Conservation (phyloP, 2,329 filamentous ascomycete genomes). For the Zalaria sp. region DNA sequence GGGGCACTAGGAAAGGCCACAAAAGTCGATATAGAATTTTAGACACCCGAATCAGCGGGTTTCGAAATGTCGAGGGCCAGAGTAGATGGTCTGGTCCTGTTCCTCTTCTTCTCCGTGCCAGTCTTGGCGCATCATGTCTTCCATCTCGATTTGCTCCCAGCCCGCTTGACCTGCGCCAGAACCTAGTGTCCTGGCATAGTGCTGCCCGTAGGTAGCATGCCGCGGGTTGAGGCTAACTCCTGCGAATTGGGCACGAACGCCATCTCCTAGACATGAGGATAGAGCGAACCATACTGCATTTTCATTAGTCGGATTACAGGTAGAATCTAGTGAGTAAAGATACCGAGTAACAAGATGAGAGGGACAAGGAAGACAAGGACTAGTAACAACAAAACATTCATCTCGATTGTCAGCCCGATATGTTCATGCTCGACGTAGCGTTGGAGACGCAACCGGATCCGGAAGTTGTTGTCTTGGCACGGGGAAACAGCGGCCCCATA, state of each 20-base stretch:
- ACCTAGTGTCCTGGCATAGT: conserved; percentile 41
- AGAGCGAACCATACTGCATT: conserved; percentile 34
- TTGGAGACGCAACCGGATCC: no score
- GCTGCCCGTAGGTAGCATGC: conserved; percentile 36
- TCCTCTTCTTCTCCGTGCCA: conserved; percentile 8
- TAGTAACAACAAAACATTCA: conserved; percentile 3
- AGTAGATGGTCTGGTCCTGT: background rate
- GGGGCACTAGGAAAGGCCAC: conserved; percentile 26
- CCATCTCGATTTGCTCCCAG: conserved; percentile 50
- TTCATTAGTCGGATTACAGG: background rate
- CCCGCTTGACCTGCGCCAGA: conserved; percentile 37
- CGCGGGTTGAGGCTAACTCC: conserved; percentile 29
- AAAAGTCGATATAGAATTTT: conserved; percentile 66
- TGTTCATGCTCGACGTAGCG: no score
- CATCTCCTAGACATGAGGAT: conserved; percentile 41
- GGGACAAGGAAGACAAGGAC: conserved; percentile 6
- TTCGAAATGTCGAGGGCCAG: no score
- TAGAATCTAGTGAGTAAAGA: background rate
- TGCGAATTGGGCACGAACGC: conserved; percentile 29
- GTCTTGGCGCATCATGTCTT: conserved; percentile 37
- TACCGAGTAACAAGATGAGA: conserved; percentile 5
- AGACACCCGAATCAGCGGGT: conserved; percentile 1
- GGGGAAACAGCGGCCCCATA: no score
- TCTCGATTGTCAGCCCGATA: background rate
- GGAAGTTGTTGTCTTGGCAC: no score